These are phyloP conservation scores for Sporothrix brunneoviolacea DNA, from an alignment of 2,329 filamentous ascomycete species.

Conservation along the genomic window DNA sequence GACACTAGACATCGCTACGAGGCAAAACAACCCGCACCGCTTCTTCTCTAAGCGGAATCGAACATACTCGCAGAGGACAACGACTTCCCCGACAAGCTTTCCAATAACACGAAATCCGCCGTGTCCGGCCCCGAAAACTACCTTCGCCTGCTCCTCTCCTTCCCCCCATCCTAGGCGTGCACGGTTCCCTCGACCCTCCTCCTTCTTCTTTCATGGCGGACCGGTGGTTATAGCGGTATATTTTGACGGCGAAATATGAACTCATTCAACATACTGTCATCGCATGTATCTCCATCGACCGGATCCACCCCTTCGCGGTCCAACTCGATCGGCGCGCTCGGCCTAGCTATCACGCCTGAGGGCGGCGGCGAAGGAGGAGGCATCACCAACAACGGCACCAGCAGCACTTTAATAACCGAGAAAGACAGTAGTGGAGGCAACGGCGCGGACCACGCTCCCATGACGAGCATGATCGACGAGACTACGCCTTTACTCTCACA, in stretches of 20 bases:
- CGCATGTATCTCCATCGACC: slow-evolving; percentile 63
- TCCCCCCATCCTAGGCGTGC: too few species aligned
- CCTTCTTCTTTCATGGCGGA: slow-evolving; percentile 46
- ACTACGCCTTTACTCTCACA: slow-evolving; percentile 57
- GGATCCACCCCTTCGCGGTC: slow-evolving; percentile 52
- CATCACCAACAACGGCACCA: slow-evolving; percentile 26
- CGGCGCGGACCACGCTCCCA: neutral
- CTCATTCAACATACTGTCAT: slow-evolving; percentile 89
- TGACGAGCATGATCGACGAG: slow-evolving; percentile 44
- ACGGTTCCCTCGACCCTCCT: neutral
- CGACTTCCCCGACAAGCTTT: too few species aligned
- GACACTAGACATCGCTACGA: too few species aligned
- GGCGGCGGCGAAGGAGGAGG: slow-evolving; percentile 30
- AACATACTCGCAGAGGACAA: too few species aligned
- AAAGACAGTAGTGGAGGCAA: slow-evolving; percentile 9
- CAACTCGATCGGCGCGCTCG: slow-evolving; percentile 52
- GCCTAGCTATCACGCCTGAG: slow-evolving; percentile 39
- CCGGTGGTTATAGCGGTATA: slow-evolving; percentile 27
- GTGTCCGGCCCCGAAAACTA: too few species aligned
- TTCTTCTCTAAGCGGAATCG: too few species aligned
- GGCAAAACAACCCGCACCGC: too few species aligned
- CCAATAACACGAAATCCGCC: too few species aligned
- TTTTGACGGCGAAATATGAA: slow-evolving; percentile 65
- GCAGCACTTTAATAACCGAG: neutral
- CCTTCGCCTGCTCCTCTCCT: too few species aligned